Conservation (phyloP, 805 yeast species). For the Lipomyces orientalis region DNA sequence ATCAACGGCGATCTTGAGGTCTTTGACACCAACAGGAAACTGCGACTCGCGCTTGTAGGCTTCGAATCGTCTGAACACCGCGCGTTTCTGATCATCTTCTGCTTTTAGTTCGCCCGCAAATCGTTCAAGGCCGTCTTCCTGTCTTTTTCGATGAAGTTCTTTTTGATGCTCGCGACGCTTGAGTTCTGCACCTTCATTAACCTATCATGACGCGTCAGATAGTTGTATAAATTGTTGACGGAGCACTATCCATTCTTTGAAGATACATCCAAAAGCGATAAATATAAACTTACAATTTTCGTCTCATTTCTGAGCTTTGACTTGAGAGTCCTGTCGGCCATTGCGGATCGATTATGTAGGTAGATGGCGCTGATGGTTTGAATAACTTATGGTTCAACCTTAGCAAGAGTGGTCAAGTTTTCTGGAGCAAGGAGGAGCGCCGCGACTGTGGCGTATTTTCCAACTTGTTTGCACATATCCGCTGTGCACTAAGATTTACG, state of each 20-base stretch:
- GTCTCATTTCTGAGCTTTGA: slow-evolving; percentile 29
- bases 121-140: slow-evolving; percentile 82
- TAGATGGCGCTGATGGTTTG: not conserved
- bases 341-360: slow-evolving; percentile 5
- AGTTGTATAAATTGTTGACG: not conserved
- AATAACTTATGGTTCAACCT: no score
- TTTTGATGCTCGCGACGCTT: slow-evolving; percentile 82
- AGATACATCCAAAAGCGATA: not conserved
- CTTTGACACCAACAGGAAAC: slow-evolving; percentile 81
- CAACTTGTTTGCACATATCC: not conserved
- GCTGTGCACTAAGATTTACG: not conserved
- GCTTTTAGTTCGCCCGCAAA: slow-evolving; percentile 79
- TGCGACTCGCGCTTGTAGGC: slow-evolving; percentile 93
- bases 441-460: not conserved
- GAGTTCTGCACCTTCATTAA: slow-evolving; percentile 76
- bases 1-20: slow-evolving; percentile 85
- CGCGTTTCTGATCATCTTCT: slow-evolving; percentile 55
- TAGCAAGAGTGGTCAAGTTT: not conserved
- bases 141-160: slow-evolving; percentile 81
- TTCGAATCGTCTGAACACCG: slow-evolving; percentile 89
- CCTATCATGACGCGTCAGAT: slow-evolving; percentile 16
- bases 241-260: not conserved
- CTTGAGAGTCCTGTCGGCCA: slow-evolving; percentile 30
- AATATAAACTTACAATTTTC: slow-evolving; percentile 23
- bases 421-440: not conserved